phyloP scores from a whole-genome alignment of 371 early-diverging fungal genomes.

The Mucor velutinosus region DNA sequence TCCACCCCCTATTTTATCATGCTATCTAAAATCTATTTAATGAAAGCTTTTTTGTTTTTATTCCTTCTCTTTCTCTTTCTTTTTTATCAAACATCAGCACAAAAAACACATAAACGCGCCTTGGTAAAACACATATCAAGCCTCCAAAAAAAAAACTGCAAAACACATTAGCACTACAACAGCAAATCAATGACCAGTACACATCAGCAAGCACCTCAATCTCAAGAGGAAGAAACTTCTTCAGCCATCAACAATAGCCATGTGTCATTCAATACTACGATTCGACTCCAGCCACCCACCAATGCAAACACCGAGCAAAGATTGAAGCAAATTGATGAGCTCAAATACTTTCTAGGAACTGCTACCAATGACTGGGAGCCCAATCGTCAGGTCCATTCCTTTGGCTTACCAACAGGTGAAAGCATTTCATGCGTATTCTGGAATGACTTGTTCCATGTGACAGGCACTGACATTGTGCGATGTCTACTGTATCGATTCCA shows the following conservation, averaged over 20 bases:
- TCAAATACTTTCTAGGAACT: conserved; percentile 60
- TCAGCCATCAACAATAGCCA: not conserved
- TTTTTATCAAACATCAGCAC: not conserved
- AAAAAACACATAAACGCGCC: not conserved
- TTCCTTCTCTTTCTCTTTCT: not conserved
- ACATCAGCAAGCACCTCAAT: not conserved
- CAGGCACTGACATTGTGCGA: conserved; percentile 99
- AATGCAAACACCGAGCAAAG: conserved; percentile 34
- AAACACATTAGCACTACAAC: not conserved
- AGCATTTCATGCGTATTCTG: conserved; percentile 89
- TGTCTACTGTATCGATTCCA: conserved; percentile 94
- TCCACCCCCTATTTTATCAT: conserved; percentile 1
- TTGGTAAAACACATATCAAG: not conserved
- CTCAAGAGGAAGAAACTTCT: not conserved
- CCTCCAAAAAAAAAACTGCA: not conserved
- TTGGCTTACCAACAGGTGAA: conserved; percentile 83
- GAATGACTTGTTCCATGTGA: conserved; percentile 92
- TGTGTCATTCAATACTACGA: not conserved
- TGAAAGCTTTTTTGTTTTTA: not conserved
- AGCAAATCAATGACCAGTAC: not conserved
- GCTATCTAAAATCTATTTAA: conserved; percentile 7
- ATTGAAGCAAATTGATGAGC: conserved; percentile 48
- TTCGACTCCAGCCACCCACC: conserved; percentile 25
- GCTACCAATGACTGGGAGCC: conserved; percentile 65
- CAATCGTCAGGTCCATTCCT: conserved; percentile 58